Base-by-base conservation (phyloP, 164 flowering plant species). In the Annona cherimola region DNA sequence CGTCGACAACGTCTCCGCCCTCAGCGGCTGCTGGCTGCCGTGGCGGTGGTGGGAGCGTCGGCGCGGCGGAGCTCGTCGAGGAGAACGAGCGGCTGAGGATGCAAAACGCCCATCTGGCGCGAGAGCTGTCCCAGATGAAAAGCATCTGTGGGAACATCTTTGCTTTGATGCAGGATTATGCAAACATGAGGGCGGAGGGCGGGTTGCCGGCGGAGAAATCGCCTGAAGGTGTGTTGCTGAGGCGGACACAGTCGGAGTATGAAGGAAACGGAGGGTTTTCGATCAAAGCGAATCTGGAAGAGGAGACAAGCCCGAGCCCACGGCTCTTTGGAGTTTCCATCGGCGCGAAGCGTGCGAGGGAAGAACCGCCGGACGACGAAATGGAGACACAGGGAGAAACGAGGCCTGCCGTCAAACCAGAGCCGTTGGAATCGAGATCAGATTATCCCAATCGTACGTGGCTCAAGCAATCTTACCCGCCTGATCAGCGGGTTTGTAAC, bases 31-130 rank as follows among this genome's bases (percentile, higher is more conserved):
- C 70, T 6, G 44, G 65, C 1, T 19, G 65, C 45, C 39, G 67
- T 42, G 11, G 42, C 6, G 66, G 74, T 60, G 55, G 76, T 0
- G 67, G 61, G 12, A 70, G 59, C 1, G 78, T 68, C 3, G 76
- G 73, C 20, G 79, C 77, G 4, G 79, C 82, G 3, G 91, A 90
- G 76, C 78, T 94, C 7, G 26, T 87, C 0, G 93, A 89, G 55
- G 97, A 94, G 75, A 94, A 94, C 84, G 92, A 92, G 71, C 74
- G 89, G 59, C 69, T 94, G 71, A 83, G 86, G 75, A 88, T 71
- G 68, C 91, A 92, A 83, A 94, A 94, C 76, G 42, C 71, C 60
- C 80, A 84, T 69, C 86, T 94, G 18, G 79, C 66, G 73, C 83
- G 76, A 9, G 92, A 94, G 73, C 66, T 94, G 61, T 62, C 76